Conservation (phyloP, 176 grass and related monocot genomes). For the Saccharum spontaneum region DNA sequence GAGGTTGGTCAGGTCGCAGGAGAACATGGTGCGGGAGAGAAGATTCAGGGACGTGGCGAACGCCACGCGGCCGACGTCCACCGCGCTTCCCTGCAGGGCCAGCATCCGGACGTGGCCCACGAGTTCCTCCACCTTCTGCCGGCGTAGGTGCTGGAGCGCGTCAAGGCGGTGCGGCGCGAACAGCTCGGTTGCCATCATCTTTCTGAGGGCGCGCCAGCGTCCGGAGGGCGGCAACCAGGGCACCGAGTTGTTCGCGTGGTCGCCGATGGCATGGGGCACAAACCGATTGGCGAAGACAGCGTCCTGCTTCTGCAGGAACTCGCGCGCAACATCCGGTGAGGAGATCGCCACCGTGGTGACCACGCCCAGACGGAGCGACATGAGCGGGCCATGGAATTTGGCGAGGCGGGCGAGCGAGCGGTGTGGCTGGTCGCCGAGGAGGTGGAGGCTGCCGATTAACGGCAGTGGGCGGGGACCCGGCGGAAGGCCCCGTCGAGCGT, state of each 20-base stretch:
- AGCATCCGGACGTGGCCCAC: background rate
- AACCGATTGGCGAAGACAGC: background rate
- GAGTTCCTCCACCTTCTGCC: background rate
- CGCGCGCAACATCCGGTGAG: background rate
- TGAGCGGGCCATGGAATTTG: background rate
- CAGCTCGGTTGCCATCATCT: background rate
- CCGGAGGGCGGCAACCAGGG: background rate
- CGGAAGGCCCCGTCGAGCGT: background rate
- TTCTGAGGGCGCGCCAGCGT: background rate
- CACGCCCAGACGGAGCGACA: constrained; percentile 3
- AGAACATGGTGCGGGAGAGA: background rate
- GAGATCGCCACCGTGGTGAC: constrained; percentile 9
- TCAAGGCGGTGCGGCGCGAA: constrained; percentile 2
- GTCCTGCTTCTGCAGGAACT: constrained; percentile 1
- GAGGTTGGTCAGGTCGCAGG: background rate
- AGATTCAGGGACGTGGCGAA: background rate
- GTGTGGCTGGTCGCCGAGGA: background rate
- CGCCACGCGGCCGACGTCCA: background rate
- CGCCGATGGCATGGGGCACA: background rate
- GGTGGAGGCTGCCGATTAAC: background rate
- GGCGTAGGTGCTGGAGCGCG: background rate
- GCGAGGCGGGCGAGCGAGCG: background rate
- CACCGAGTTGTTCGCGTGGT: background rate
- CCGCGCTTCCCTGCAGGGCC: background rate
- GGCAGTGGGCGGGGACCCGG: background rate